Conservation (phyloP, 768 basidiomycete genomes). For the Suillus decipiens region DNA sequence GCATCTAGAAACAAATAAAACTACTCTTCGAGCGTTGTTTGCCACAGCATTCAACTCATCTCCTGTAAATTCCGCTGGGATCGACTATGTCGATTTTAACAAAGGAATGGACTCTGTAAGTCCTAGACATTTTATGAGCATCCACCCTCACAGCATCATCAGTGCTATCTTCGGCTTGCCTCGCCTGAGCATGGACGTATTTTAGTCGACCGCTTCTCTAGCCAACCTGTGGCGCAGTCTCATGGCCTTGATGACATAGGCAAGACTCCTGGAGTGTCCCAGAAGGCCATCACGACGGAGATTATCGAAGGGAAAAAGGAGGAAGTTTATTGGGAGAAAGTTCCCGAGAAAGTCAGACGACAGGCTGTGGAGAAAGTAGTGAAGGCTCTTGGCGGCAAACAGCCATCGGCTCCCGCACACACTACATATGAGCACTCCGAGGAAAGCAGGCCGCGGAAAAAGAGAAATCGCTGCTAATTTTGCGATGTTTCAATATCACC, state of each 20-base stretch:
- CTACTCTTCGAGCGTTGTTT: conserved; percentile 67
- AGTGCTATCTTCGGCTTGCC: conserved; percentile 77
- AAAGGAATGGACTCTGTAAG: conserved; percentile 76
- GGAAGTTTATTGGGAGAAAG: conserved; percentile 76
- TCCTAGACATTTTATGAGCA: background rate
- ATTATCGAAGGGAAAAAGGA: conserved; percentile 64
- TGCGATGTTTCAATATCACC: background rate
- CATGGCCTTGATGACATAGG: conserved; percentile 60
- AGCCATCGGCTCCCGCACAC: background rate
- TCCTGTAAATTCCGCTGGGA: conserved; percentile 28
- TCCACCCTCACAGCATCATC: background rate
- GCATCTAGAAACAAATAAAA: conserved; percentile 79
- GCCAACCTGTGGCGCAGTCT: conserved; percentile 40
- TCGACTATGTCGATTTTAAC: conserved; percentile 81
- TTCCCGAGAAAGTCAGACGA: conserved; percentile 69
- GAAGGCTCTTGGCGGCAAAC: background rate
- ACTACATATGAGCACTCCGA: background rate
- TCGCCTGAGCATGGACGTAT: conserved; percentile 46
- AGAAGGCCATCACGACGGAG: conserved; percentile 47
- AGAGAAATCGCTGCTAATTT: conserved; percentile 16
- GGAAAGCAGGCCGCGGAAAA: conserved; percentile 15
- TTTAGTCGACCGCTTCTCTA: conserved; percentile 48
- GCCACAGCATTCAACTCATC: conserved; percentile 37
- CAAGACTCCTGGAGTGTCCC: conserved; percentile 14
- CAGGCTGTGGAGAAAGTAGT: conserved; percentile 57